Conservation (phyloP, 257 asterid genomes). For the Solanum arcanum region DNA sequence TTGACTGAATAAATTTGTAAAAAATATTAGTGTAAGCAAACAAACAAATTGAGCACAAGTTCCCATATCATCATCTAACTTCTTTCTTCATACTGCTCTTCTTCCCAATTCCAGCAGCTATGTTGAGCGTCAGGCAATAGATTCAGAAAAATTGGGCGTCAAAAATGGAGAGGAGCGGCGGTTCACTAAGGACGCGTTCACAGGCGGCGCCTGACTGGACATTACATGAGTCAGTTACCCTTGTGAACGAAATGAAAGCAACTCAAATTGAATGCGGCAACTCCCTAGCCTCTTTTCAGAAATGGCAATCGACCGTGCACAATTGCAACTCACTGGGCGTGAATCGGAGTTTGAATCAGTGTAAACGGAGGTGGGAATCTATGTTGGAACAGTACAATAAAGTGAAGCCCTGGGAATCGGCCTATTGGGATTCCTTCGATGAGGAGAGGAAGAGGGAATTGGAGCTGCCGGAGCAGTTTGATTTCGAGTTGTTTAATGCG, state of each 20-base stretch:
- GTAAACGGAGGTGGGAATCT: slow-evolving; percentile 65
- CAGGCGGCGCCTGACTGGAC: slow-evolving; percentile 86
- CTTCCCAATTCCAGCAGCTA: background rate
- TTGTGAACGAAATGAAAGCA: slow-evolving; percentile 62
- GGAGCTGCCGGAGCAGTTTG: slow-evolving; percentile 20
- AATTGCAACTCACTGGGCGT: slow-evolving; percentile 65
- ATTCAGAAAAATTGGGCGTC: background rate
- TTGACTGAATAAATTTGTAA: no score
- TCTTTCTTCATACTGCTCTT: background rate
- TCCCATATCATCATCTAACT: background rate
- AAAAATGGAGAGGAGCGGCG: slow-evolving; percentile 28
- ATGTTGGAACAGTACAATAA: slow-evolving; percentile 31
- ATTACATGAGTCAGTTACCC: slow-evolving; percentile 42
- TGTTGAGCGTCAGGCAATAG: background rate
- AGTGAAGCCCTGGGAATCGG: slow-evolving; percentile 20
- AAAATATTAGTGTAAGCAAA: background rate
- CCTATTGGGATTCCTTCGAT: slow-evolving; percentile 20
- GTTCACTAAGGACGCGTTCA: slow-evolving; percentile 71
- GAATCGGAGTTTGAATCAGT: slow-evolving; percentile 63
- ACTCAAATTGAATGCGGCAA: slow-evolving; percentile 72
- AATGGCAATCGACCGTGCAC: slow-evolving; percentile 90
- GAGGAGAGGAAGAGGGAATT: slow-evolving; percentile 1
- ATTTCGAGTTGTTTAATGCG: slow-evolving; percentile 40
- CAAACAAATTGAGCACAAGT: background rate
- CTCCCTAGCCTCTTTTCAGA: slow-evolving; percentile 74